Percentiles rank a stretch among this genome's conserved stretches.
Conservation (phyloP, 192 early-diverging fungal species). For the Piromyces finnis region DNA sequence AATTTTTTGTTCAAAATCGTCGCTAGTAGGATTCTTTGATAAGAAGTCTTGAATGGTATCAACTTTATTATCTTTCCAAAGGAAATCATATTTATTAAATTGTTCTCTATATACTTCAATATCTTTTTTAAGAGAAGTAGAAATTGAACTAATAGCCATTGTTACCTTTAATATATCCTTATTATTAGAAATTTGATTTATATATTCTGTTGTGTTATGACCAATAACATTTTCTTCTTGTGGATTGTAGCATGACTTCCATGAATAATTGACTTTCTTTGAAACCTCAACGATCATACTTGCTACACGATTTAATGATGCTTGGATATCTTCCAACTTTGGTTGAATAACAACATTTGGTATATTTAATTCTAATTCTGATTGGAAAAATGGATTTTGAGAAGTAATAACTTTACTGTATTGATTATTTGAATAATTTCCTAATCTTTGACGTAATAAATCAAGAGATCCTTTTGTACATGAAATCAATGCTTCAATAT, state of each 20-base stretch:
- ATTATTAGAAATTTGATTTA: conserved; percentile 44
- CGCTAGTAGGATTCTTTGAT: conserved; percentile 29
- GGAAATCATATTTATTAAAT: conserved; percentile 42
- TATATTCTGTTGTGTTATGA: conserved; percentile 29
- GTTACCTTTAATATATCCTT: conserved; percentile 41
- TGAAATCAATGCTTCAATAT: conserved; percentile 37
- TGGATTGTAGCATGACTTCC: conserved; percentile 21
- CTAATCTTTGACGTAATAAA: conserved; percentile 23
- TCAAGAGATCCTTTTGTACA: conserved; percentile 45
- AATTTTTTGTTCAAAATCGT: conserved; percentile 43
- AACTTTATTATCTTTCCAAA: conserved; percentile 45
- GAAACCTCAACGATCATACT: conserved; percentile 35
- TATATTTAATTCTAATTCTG: conserved; percentile 35
- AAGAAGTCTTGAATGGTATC: conserved; percentile 42
- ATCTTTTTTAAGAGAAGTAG: conserved; percentile 46
- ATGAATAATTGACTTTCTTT: conserved; percentile 32
- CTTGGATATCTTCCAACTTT: conserved; percentile 43
- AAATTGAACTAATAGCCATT: conserved; percentile 26
- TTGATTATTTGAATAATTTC: conserved; percentile 34
- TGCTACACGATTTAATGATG: conserved; percentile 28
- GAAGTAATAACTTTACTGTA: conserved; percentile 23
- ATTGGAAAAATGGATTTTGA: conserved; percentile 41
- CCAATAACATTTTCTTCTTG: conserved; percentile 22
- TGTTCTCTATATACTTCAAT: conserved; percentile 38
- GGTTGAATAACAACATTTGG: conserved; percentile 43